These are phyloP conservation scores for Rhazya stricta DNA, from an alignment of 257 asterid genomes.

Conservation along the genomic window DNA sequence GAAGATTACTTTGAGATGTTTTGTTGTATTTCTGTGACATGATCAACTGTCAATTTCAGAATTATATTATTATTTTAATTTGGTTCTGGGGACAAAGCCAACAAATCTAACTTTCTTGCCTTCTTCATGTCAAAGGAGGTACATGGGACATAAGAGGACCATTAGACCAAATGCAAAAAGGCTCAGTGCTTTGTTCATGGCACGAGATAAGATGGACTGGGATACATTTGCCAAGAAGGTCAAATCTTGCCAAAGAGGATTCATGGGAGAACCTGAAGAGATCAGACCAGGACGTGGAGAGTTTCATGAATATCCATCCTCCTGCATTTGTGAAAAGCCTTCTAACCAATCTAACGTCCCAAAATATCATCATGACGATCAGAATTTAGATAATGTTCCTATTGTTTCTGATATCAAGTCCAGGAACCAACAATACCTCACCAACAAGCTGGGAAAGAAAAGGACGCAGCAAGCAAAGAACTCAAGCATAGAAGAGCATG, in stretches of 20 bases:
- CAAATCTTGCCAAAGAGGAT: constrained; percentile 87
- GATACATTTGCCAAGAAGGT: constrained; percentile 69
- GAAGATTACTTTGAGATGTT: neutral
- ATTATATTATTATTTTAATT: neutral
- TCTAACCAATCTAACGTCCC: constrained; percentile 26
- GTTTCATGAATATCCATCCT: constrained; percentile 84
- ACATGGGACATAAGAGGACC: constrained; percentile 93
- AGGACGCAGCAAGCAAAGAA: constrained; percentile 21
- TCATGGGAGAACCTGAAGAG: constrained; percentile 99
- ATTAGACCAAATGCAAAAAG: constrained; percentile 91
- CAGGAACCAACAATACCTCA: constrained; percentile 18
- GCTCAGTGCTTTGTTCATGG: constrained; percentile 69
- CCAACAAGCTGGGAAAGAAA: constrained; percentile 17
- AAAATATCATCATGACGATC: constrained; percentile 26
- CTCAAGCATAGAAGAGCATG: constrained; percentile 22
- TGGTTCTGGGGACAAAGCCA: neutral
- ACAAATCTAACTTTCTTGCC: constrained; percentile 8
- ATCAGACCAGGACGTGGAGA: constrained; percentile 89
- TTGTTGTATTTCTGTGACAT: neutral
- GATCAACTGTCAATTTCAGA: neutral
- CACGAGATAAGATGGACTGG: constrained; percentile 74
- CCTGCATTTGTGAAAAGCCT: constrained; percentile 79
- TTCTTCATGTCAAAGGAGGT: constrained; percentile 63
- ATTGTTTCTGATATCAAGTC: constrained; percentile 30
- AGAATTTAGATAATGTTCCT: constrained; percentile 18